Evolutionary conservation across 2,329 filamentous ascomycete genomes (phyloP), one percentile per base, ranked within the genome.

Genomic region (Phyllosticta citribraziliensis): DNA sequence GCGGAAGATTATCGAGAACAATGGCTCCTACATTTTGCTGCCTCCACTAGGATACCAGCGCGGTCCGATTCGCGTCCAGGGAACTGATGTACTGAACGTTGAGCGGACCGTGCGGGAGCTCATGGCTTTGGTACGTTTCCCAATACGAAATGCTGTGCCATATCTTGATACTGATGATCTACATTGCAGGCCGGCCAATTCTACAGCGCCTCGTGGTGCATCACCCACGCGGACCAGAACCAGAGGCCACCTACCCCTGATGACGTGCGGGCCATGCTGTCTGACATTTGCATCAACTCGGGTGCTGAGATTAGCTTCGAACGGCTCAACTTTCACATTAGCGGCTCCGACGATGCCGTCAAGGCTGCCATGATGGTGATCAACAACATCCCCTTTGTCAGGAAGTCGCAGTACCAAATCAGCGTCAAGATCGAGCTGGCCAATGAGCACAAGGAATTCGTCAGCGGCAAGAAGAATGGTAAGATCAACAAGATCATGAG

Each of bases 401-500:
- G 88, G 66, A 88, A 91, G 68, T 86, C 88, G 52, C 89, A 90
- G 66, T 96, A 95, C 70, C 92, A 95, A 72, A 95, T 99, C 72
- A 86, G 92, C 61, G 93, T 99, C 71, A 97, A 97, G 80, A 96
- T 99, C 65, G 94, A 99, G 79, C 87, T 99, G 61, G 94, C 94
- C 70, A 97, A 97, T 71, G 94, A 99, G 78, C 94, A 99, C 80
- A 99, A 99, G 76, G 94, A 99, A 72, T 99, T 99, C 72, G 94
- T 99, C 62, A 97, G 92, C 68, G 94, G 94, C 67, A 99, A 99
- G 82, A 99, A 99, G 81, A 99, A 99, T 69, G 94, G 94, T 75
- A 99, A 99, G 79, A 99, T 99, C 76, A 99, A 99, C 82, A 99
- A 99, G 81, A 99, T 99, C 70, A 99, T 99, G 94, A 94, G 93